Conservation (phyloP, 2,329 filamentous ascomycete species). For the Fusarium liriodendri region DNA sequence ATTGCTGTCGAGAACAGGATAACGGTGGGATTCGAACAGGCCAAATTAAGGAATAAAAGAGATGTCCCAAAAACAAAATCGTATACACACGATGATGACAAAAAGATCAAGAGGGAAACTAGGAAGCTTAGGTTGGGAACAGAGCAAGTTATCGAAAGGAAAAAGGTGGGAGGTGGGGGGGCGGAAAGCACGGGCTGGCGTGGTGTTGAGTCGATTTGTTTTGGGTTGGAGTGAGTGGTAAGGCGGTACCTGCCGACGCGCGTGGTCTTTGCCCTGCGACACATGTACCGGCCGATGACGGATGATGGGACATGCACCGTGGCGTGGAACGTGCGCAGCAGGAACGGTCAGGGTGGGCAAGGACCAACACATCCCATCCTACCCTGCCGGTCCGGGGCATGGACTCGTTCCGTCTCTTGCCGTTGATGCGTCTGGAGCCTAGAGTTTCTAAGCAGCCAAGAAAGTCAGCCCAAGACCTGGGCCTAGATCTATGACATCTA, state of each 20-base stretch:
- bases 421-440: neutral
- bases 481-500: neutral
- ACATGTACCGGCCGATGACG: constrained; percentile 11
- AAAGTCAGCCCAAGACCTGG: neutral
- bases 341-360: constrained; percentile 34
- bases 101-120: constrained; percentile 16
- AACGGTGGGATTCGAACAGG: neutral
- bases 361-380: constrained; percentile 4
- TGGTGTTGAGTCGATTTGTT: constrained; percentile 29
- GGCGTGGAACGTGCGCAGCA: constrained; percentile 31
- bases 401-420: constrained; percentile 21
- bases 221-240: neutral
- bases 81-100: constrained; percentile 6
- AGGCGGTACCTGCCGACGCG: constrained; percentile 11
- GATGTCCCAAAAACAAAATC: neutral
- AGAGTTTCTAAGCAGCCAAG: neutral
- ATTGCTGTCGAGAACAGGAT: neutral
- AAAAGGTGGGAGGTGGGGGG: constrained; percentile 29
- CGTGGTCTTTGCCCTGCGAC: neutral
- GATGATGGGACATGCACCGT: constrained; percentile 11
- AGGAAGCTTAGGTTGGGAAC: neutral
- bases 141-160: neutral
- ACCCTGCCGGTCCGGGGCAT: neutral
- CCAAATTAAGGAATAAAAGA: neutral
- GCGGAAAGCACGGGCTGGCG: constrained; percentile 16